Base-by-base conservation (phyloP, 768 basidiomycete species). In the Porpolomopsis calyptriformis region DNA sequence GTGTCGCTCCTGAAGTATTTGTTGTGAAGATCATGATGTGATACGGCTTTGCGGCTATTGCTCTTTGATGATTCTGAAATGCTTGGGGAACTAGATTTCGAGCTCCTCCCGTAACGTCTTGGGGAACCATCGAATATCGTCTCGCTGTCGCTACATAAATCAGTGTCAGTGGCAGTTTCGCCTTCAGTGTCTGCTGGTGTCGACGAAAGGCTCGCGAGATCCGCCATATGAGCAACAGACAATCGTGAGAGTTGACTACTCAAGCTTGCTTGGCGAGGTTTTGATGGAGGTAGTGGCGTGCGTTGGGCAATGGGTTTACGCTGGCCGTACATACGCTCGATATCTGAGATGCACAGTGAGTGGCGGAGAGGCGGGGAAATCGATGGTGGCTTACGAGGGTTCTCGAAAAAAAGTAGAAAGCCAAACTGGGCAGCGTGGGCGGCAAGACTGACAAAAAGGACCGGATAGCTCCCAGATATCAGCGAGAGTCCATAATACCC, bases 351-450 rank as follows among this genome's bases (percentile, higher is more conserved):
- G 40, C 4, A n/a, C 41, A 36, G 10, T 23, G 42, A 50, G 57
- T 29, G 35, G 31, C 10, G 25, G 8, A 9, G 9, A 10, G 6
- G 10, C 9, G 19, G 31, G 20, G 37, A 9, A n/a, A 25, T 45
- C 43, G 16, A 38, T 12, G 39, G 39, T 44, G 25, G 24, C 89
- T 59, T 57, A 94, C 92, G 96, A 51, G 96, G 94, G 57, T 94
- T 98, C 67, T 98, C 96, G 56, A 99, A 98, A 63, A 82, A 82
- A 12, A 92, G 73, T 43, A 99, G 70, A 74, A 99, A 99, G 1
- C 83, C 91, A 61, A 99, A 99, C 55, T 99, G 96, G 14, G 88
- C 86, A 0, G 92, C 88, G 56, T 99, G 96, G 0, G 87, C 93
- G 2, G 81, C 82, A n/a, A 99, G 76, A 53, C 88, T 92, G 50